Evolutionary conservation across 2,329 filamentous ascomycete genomes (phyloP), one percentile per base, ranked within the genome.

Genomic region (Penicillium fuscoglaucum): DNA sequence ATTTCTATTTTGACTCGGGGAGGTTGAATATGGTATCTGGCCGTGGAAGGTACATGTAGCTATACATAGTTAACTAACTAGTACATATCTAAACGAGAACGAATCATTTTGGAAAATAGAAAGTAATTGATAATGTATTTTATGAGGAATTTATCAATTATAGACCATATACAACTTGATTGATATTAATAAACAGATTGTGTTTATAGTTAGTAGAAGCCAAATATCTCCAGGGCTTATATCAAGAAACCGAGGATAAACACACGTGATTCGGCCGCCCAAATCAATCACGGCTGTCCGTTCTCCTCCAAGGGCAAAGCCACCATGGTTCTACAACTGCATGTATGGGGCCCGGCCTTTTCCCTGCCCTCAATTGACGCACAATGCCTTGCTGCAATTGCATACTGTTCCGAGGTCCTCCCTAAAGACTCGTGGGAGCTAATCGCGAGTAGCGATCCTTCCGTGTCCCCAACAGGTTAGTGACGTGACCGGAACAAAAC

Each of bases 311-410:
- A 43, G 58, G 55, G 59, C 61, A 70, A 67, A 59, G 55, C 60
- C 57, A 66, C 58, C 56, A 84, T 83, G 80, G 80, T 85, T 62
- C 78, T 91, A 49, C 85, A 93, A 77, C 84, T 99, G 60, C 90
- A 96, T 77, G 84, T 96, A 70, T 96, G 93, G 89, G 93, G 93
- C 50, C 88, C 91, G 55, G 93, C 90, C 41, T 96, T 96, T 74
- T 87, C 87, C 41, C 84, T 97, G 45, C 88, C 93, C 15, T 98
- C 95, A 44, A 89, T 98, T 68, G 93, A 98, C 70, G 82, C 93
- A 46, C 90, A 96, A 79, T 98, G 93, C 72, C 85, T 96, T 60
- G 93, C 93, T 29, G 83, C 89, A 44, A 86, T 96, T 65, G 86
- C 90, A 53, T 93, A 93, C 72, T 82, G 96, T 57, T 83, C 85